These are phyloP conservation scores for Articulospora tetracladia DNA, from an alignment of 495 filamentous ascomycete species.

Conservation along the genomic window DNA sequence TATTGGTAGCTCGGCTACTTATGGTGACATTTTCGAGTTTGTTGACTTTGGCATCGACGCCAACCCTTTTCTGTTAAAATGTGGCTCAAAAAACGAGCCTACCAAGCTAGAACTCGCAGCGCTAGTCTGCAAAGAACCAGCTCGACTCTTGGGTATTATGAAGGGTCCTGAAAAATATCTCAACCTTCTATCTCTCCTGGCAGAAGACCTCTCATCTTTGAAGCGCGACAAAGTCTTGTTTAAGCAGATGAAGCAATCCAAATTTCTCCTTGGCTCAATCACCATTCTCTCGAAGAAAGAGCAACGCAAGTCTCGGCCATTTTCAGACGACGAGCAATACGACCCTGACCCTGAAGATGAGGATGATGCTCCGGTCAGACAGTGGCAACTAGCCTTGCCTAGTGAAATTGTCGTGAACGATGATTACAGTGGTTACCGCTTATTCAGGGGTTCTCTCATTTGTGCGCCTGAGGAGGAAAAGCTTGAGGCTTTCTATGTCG, in stretches of 20 bases:
- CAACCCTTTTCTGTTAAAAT: constrained; percentile 80
- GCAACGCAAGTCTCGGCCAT: constrained; percentile 21
- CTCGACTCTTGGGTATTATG: constrained; percentile 70
- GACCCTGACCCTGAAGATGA: constrained; percentile 58
- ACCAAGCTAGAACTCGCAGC: constrained; percentile 78
- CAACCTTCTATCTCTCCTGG: constrained; percentile 70
- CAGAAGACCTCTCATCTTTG: constrained; percentile 61
- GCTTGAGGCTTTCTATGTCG: constrained; percentile 78
- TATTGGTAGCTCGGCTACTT: constrained; percentile 67
- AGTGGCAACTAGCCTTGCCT: constrained; percentile 69
- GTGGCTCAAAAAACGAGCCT: constrained; percentile 87
- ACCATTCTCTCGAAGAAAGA: constrained; percentile 55
- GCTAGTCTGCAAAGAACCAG: constrained; percentile 74
- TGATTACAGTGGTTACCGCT: constrained; percentile 76
- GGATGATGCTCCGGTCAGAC: constrained; percentile 64
- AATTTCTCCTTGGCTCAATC: constrained; percentile 75
- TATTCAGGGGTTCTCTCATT: constrained; percentile 78
- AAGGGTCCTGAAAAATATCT: constrained; percentile 82
- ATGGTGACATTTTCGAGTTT: constrained; percentile 91
- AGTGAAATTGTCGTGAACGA: constrained; percentile 69
- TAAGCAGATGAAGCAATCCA: constrained; percentile 67
- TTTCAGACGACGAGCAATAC: constrained; percentile 33
- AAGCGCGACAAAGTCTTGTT: constrained; percentile 76
- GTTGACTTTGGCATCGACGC: constrained; percentile 87
- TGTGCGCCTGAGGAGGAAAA: constrained; percentile 84